phyloP scores from a whole-genome alignment of 768 basidiomycete species.

The Hypholoma sublateritium region DNA sequence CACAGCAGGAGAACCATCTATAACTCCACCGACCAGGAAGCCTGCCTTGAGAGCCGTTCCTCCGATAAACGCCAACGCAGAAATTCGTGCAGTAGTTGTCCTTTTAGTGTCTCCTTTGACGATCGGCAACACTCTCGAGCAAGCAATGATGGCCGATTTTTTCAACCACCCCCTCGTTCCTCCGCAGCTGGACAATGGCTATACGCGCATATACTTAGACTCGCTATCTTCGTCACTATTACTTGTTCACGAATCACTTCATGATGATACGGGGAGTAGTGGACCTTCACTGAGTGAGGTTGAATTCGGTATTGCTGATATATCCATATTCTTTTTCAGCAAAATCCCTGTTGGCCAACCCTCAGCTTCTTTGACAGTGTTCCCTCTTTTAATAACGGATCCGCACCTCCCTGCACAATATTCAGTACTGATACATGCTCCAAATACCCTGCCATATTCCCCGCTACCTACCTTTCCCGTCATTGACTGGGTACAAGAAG shows the following conservation, averaged over 20 bases:
- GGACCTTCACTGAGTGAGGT: background rate
- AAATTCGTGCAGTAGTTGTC: constrained; percentile 42
- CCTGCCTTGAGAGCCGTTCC: constrained; percentile 1
- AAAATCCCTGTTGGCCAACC: constrained; percentile 3
- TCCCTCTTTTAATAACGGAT: constrained; percentile 77
- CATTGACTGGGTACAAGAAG: constrained; percentile 59
- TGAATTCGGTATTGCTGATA: constrained; percentile 35
- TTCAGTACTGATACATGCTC: constrained; percentile 33
- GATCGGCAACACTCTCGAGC: background rate
- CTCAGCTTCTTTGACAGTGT: constrained; percentile 30
- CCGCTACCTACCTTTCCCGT: constrained; percentile 57
- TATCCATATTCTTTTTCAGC: constrained; percentile 59
- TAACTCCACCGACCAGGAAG: background rate
- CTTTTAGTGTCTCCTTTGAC: constrained; percentile 44
- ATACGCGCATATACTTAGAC: constrained; percentile 55
- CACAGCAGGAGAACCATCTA: constrained; percentile 6
- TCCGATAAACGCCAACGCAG: constrained; percentile 14
- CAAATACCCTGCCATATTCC: constrained; percentile 28
- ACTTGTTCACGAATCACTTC: constrained; percentile 11
- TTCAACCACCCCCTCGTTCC: constrained; percentile 63
- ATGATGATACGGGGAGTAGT: background rate
- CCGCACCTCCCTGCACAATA: constrained; percentile 64
- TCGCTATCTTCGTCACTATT: constrained; percentile 28
- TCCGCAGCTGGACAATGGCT: constrained; percentile 47
- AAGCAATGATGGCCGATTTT: constrained; percentile 30